Conservation (phyloP, 371 early-diverging fungal genomes). For the Sporodiniella umbellata region DNA sequence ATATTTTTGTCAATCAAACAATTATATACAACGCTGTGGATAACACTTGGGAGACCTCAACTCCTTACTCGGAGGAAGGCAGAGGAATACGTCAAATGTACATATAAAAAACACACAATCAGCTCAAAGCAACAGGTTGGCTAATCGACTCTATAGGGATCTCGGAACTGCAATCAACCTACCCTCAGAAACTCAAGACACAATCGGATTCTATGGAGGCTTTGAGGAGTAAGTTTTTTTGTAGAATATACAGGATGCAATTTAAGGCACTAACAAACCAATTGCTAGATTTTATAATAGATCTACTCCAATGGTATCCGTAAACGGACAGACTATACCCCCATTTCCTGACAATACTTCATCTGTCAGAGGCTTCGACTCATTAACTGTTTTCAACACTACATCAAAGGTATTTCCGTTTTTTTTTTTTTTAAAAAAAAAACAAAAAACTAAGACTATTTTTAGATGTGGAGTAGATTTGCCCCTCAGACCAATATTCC, state of each 20-base stretch:
- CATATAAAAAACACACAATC: background rate
- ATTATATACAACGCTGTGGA: background rate
- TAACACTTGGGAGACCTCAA: conserved; percentile 5
- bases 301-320: background rate
- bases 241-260: too few relatives aligned
- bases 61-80: conserved; percentile 1
- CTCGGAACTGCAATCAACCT: background rate
- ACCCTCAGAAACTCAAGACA: background rate
- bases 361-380: background rate
- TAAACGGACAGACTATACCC: background rate
- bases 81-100: background rate
- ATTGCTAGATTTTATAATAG: background rate
- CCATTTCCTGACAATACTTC: background rate
- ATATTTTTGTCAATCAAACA: conserved; percentile 3
- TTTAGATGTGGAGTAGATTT: background rate
- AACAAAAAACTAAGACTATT: background rate
- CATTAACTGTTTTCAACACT: background rate
- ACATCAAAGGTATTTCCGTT: background rate
- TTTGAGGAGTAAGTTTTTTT: conserved; percentile 1
- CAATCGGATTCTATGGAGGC: conserved; percentile 4
- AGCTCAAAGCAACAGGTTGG: background rate
- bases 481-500: conserved; percentile 3
- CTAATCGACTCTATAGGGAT: background rate
- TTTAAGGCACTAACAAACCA: background rate
- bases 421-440: background rate